Base-by-base conservation (phyloP, 371 early-diverging fungal species). In the Massospora cicadina region DNA sequence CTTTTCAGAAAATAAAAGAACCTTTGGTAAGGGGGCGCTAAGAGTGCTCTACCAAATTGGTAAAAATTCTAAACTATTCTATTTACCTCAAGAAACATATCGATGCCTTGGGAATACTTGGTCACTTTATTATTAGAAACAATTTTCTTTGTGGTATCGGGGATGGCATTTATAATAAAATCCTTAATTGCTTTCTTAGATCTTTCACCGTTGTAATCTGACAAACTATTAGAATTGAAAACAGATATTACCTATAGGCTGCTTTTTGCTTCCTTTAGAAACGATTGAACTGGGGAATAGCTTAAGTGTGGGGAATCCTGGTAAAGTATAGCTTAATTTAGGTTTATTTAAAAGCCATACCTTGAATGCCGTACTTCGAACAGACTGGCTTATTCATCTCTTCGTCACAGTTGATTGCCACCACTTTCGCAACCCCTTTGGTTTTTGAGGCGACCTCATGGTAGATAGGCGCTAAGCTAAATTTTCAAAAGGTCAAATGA, bases 401-500 rank as follows among this genome's bases (percentile, higher is more conserved):
- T 31, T 87, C 82, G 71, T 94, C 93, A 72, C 97, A 96, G 71
- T 96, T 81, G 26, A 96, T 76, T 3, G 93, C 92, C 26, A 76
- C 91, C 55, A 96, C 77, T 70, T 84, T 84, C 13, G 81, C 92
- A 1, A 91, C 72, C 10, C 89, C 90, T 43, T 84, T 79, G 28
- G 93, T 21, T 60, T 60, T 60, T 12, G 60, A 12, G 29, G 28
- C 55, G 7, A 33, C n/a, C 31, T 25, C 3, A 30, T 32, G 3
- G 24, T 66, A 60, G 25, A 43, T 32, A 17, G 60, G 55, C 2
- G 24, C 59, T 7, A 54, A 27, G 17, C 43, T 43, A 43, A n/a
- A n/a, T n/a, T 43, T 43, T 43, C 43, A 43, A 43, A 10, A 10
- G 43, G 43, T 10, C 10, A 10, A 10, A 43, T 10, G 5, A 43